Evolutionary conservation across 2,329 filamentous ascomycete species (phyloP).

Genomic region (Pseudocercospora fijiensis): DNA sequence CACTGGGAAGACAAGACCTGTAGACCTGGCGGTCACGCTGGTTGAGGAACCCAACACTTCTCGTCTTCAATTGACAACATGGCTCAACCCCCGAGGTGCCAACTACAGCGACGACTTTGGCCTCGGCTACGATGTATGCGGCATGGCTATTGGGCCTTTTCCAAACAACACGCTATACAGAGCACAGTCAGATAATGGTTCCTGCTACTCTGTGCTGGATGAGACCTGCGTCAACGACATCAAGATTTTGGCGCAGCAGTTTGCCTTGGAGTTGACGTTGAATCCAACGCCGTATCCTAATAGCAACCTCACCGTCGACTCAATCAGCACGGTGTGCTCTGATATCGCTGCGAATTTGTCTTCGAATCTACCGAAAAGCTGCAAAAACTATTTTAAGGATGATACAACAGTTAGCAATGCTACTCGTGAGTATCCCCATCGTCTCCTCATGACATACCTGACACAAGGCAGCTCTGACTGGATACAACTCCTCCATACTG

Average conservation of each 20-base stretch:
- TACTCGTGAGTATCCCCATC: background rate
- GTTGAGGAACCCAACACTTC: slow-evolving; percentile 6
- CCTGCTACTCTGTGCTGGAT: slow-evolving; percentile 15
- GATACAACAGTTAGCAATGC: slow-evolving; percentile 1
- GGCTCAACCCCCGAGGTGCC: slow-evolving; percentile 13
- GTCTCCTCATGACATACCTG: background rate
- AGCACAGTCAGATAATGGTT: slow-evolving; percentile 18
- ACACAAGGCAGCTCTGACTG: slow-evolving; percentile 12
- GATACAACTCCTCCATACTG: slow-evolving; percentile 14
- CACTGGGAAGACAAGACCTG: slow-evolving; percentile 10
- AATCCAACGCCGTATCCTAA: slow-evolving; percentile 3
- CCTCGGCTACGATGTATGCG: slow-evolving; percentile 19
- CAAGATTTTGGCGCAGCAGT: background rate
- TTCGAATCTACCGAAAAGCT: slow-evolving; percentile 6
- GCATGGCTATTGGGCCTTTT: slow-evolving; percentile 8
- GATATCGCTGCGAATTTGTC: slow-evolving; percentile 7
- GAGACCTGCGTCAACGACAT: slow-evolving; percentile 14
- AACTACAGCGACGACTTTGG: slow-evolving; percentile 17
- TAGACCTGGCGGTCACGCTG: slow-evolving; percentile 11
- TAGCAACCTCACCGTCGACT: slow-evolving; percentile 4
- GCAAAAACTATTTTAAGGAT: background rate
- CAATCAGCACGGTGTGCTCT: background rate
- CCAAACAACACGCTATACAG: slow-evolving; percentile 5
- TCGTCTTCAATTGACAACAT: slow-evolving; percentile 3
- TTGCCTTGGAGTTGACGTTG: slow-evolving; percentile 1